Evolutionary conservation across 225 moss, liverwort and hornwort species (phyloP).

Genomic region (Pleurozium schreberi): DNA sequence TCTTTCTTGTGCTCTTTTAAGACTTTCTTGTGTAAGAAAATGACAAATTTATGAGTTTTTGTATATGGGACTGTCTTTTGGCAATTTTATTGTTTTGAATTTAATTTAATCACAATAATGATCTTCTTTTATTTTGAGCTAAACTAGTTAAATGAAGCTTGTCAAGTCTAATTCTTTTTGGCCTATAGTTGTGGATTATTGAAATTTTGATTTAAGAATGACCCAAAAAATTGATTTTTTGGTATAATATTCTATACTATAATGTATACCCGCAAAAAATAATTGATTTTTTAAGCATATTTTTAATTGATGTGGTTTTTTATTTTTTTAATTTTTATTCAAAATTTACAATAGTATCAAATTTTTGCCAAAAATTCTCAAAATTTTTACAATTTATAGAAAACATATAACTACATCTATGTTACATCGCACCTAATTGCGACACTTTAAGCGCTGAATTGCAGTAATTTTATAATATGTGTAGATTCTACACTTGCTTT

Average conservation of each 20-base stretch:
- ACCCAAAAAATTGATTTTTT: neutral
- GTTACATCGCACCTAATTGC: neutral
- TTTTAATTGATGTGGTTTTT: neutral
- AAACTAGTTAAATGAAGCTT: neutral
- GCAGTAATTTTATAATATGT: neutral
- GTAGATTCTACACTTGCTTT: neutral
- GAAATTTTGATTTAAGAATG: neutral
- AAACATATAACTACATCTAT: neutral
- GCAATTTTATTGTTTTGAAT: neutral
- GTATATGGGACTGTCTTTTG: neutral
- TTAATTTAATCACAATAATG: no score
- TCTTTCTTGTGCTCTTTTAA: no score
- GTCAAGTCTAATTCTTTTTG: neutral
- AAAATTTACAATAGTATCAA: neutral
- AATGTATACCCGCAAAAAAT: neutral
- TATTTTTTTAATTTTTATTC: neutral
- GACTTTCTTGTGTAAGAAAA: neutral
- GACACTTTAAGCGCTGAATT: neutral
- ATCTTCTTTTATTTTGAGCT: neutral
- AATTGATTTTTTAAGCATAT: neutral
- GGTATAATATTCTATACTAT: neutral
- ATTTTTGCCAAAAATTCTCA: neutral
- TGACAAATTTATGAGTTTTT: fast-evolving
- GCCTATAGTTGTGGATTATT: neutral
- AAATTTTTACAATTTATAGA: neutral